Evolutionary conservation across 2,329 filamentous ascomycete species (phyloP).

Genomic region (Arachnomyces sp.): DNA sequence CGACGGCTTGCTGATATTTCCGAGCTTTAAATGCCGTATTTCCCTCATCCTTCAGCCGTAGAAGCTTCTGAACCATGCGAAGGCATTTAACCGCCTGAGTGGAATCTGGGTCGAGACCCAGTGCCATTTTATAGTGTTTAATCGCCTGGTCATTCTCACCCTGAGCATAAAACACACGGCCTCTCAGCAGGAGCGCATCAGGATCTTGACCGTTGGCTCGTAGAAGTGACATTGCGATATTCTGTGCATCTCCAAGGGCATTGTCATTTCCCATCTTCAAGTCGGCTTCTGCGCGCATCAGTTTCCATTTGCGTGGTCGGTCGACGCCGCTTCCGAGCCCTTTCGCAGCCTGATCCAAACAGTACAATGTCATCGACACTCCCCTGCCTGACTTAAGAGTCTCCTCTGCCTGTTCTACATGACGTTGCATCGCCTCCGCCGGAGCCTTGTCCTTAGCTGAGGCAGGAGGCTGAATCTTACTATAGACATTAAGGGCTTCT

Average conservation of each 20-base stretch:
- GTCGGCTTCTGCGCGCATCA: constrained; percentile 86
- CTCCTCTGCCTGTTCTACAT: constrained; percentile 72
- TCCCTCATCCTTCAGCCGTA: constrained; percentile 88
- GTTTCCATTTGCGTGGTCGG: constrained; percentile 85
- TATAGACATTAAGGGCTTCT: constrained; percentile 77
- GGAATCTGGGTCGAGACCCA: constrained; percentile 87
- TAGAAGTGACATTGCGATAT: constrained; percentile 80
- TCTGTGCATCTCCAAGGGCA: constrained; percentile 82
- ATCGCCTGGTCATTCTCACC: constrained; percentile 94
- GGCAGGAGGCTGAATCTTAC: constrained; percentile 69
- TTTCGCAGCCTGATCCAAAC: constrained; percentile 82
- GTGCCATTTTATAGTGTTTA: constrained; percentile 81
- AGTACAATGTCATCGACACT: constrained; percentile 86
- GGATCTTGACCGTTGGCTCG: constrained; percentile 84
- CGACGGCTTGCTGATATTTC: constrained; percentile 69
- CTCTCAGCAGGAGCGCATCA: constrained; percentile 83
- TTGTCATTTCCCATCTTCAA: constrained; percentile 88
- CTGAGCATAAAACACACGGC: constrained; percentile 78
- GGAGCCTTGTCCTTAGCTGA: constrained; percentile 77
- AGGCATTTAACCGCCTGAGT: constrained; percentile 82
- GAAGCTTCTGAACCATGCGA: constrained; percentile 81
- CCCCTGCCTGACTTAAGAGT: constrained; percentile 66
- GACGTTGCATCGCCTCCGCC: constrained; percentile 77
- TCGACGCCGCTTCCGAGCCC: constrained; percentile 66
- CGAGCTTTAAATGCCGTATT: constrained; percentile 84